Base-by-base conservation (phyloP, 495 filamentous ascomycete species). In the Aspergillus olivimuriae region DNA sequence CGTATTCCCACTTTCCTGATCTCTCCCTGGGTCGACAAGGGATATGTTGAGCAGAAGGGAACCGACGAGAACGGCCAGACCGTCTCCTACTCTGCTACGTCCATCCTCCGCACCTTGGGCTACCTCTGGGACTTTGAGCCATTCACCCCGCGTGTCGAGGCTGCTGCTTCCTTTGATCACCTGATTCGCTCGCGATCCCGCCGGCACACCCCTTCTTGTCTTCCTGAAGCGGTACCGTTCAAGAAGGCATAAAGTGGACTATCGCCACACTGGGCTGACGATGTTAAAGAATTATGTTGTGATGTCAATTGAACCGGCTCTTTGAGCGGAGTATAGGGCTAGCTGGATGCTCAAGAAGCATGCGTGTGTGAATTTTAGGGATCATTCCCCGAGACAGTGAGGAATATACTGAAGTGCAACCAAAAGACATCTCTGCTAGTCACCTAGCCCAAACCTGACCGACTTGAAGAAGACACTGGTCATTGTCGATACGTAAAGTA, bases 1-100 rank as follows among this genome's bases (percentile, higher is more conserved):
- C 72, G 72, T 42, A 56, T 75, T 14, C 73, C 72, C 0, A 74
- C 73, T 3, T 39, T 72, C n/a, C 51, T 76, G 1, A 71, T 74
- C 48, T 75, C 72, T 1, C 72, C 72, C 3, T 76, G 66, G 62
- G 58, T 69, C 1, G 53, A 34, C 2, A 66, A 69, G 53, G 70
- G 65, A 0, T 17, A 51, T 14, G 61, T 74, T n/a, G 69, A 77
- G 63, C 59, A 74, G 43, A 63, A 68, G 61, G 68, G 70, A 2
- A 54, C 30, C 7, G 68, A 69, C 39, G 44, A 46, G 0, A 42
- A 56, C 11, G 62, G 64, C 6, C 31, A 65, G 39, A 46, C 50
- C 16, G 53, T 59, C 10, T 62, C 62, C 7, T 71, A 71, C 47
- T 63, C 61, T 24, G 65, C 63, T 19, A 60, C 61, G 7, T 70